A percentile compares a stretch with the other conserved stretches of the same genome.
Evolutionary conservation across 2,329 filamentous ascomycete genomes (phyloP).

Genomic region (Exophiala mesophila): DNA sequence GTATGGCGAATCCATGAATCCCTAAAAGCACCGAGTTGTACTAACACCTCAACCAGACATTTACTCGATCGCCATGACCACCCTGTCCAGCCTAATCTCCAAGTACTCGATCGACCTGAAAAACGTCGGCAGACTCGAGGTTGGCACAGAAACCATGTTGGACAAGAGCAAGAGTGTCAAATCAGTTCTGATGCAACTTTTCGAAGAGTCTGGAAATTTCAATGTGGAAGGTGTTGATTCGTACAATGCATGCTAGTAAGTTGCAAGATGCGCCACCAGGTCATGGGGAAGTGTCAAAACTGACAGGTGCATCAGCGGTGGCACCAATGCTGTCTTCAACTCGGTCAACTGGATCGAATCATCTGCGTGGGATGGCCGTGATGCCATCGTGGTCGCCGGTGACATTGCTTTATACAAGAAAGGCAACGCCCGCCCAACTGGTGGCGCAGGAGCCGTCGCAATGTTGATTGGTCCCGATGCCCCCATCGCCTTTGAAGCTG

Average conservation of each 20-base stretch:
- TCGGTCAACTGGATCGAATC: constrained; percentile 80
- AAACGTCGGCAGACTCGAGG: constrained; percentile 74
- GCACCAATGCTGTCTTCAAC: constrained; percentile 81
- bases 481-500: constrained; percentile 70
- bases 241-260: constrained; percentile 70
- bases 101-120: constrained; percentile 80
- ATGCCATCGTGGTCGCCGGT: constrained; percentile 73
- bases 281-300: not conserved
- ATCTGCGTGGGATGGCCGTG: constrained; percentile 77
- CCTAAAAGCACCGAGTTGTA: no score
- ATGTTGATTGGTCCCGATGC: constrained; percentile 75
- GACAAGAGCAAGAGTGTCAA: constrained; percentile 92
- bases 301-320: constrained; percentile 45
- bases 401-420: constrained; percentile 84
- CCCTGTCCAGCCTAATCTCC: constrained; percentile 68
- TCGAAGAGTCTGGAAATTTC: constrained; percentile 66
- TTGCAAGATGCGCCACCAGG: not conserved
- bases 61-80: constrained; percentile 79
- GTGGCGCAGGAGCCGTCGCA: constrained; percentile 73
- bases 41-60: constrained; percentile 67
- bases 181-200: constrained; percentile 81
- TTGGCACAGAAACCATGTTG: constrained; percentile 78
- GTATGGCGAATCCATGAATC: constrained; percentile 54
- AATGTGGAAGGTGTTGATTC: constrained; percentile 80
- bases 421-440: constrained; percentile 74